Evolutionary conservation across 805 yeast species (phyloP).

Genomic region (Lipomyces anomalus): DNA sequence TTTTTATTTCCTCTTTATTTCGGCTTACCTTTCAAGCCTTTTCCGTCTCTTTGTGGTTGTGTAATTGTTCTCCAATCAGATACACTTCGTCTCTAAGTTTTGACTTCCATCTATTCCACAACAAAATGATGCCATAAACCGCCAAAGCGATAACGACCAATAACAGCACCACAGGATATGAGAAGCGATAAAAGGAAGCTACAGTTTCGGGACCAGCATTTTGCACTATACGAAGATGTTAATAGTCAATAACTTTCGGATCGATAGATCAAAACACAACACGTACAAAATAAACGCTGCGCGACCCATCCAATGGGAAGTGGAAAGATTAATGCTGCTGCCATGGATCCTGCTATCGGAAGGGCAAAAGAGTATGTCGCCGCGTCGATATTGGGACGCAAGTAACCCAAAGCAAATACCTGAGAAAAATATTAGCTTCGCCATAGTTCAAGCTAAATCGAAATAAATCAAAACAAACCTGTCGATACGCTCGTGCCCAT

Average conservation of each 20-base stretch:
- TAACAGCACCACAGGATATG: conserved; percentile 13
- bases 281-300: conserved; percentile 5
- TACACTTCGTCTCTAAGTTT: conserved; percentile 33
- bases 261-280: background rate
- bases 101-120: conserved; percentile 18
- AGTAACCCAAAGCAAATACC: conserved; percentile 11
- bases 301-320: conserved; percentile 12
- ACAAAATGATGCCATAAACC: conserved; percentile 2
- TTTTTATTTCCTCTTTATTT: too few species aligned
- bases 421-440: background rate
- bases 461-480: conserved; percentile 1
- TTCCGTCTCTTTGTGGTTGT: conserved; percentile 32
- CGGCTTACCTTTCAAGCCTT: too few species aligned
- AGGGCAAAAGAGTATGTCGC: conserved; percentile 5
- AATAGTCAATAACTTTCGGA: background rate
- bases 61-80: conserved; percentile 32
- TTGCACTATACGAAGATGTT: background rate
- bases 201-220: conserved; percentile 9
- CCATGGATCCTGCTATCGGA: conserved; percentile 9
- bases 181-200: conserved; percentile 5
- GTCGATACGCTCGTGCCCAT: conserved; percentile 12
- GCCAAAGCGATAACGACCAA: background rate
- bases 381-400: conserved; percentile 5
- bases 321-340: too few species aligned
- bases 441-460: background rate